phyloP scores from a whole-genome alignment of 139 green algal genomes.

The Chara braunii region DNA sequence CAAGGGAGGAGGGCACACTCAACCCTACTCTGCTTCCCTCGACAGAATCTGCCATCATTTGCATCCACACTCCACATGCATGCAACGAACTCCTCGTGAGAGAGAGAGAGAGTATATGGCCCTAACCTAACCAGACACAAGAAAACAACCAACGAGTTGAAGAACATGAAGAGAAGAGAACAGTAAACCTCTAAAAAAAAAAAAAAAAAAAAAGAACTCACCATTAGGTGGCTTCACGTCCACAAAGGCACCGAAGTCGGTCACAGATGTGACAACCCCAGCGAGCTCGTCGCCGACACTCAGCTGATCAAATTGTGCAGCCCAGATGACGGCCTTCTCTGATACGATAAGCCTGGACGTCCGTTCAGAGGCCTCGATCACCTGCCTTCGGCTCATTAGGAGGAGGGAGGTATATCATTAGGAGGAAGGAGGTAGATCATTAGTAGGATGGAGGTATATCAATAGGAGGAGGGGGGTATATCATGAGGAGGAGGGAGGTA shows the following conservation, averaged over 20 bases:
- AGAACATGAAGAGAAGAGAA: neutral
- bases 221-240: slow-evolving; percentile 17
- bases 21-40: no score
- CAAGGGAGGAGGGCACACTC: no score
- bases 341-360: slow-evolving; percentile 4
- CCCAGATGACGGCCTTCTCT: slow-evolving; percentile 6
- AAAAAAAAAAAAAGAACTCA: neutral
- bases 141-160: neutral
- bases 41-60: neutral
- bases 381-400: no score
- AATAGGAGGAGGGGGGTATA: no score
- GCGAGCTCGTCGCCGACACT: neutral
- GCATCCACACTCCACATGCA: neutral
- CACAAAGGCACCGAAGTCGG: slow-evolving; percentile 27
- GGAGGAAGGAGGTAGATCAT: no score
- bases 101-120: neutral
- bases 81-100: neutral
- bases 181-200: neutral
- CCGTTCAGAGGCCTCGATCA: slow-evolving; percentile 5
- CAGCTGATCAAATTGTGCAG: neutral
- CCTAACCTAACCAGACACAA: neutral
- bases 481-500: no score
- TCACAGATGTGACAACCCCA: neutral
- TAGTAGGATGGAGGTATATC: no score
- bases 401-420: no score